Evolutionary conservation across 2,329 filamentous ascomycete genomes (phyloP), one percentile per base, ranked within the genome.

Genomic region (Sclerotinia trifoliorum): DNA sequence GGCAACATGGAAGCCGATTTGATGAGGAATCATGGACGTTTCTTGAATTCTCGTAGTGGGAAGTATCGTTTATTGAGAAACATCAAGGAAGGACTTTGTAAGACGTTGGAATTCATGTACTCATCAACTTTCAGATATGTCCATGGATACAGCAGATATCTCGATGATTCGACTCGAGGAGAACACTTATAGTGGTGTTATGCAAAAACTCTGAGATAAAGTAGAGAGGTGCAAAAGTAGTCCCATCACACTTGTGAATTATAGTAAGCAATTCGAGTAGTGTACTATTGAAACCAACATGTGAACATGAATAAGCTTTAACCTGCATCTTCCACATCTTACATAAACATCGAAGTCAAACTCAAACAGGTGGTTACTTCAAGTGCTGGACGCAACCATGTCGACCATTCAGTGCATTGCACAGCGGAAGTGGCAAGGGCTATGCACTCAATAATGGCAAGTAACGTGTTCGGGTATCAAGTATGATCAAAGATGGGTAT

Each of bases 201-300:
- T 2, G 3, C 13, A 19, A 32, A 5, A 21, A 0, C 1, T 32
- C 0, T 35, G 2, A 3, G 4, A 32, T 55, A 6, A 0, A 3
- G 19, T 6, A 55, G 52, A 55, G 11, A 35, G 0, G 2, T 3
- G 7, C 46, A 48, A 48, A 48, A 48, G 46, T 48, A 48, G 6
- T 2, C 13, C 19, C 5, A 35, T 35, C 29, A 51, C 21, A 51
- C 48, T 49, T n/a, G 48, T n/a, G 44, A 19, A 10, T 48, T 19
- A 21, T 8, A 49, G 7, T 10, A 24, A 11, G 48, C 48, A 24
- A 3, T 24, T 8, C 24, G 19, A 49, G 21, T 5, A 49, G 48
- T 49, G 8, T n/a, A 13, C 7, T 24, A 26, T 51, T 13, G 11
- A 2, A 51, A 26, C 21, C 29, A 56, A 56, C 19, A n/a, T 39